Evolutionary conservation across 352 stramenopile genomes (phyloP).

Genomic region (Albugo laibachii): DNA sequence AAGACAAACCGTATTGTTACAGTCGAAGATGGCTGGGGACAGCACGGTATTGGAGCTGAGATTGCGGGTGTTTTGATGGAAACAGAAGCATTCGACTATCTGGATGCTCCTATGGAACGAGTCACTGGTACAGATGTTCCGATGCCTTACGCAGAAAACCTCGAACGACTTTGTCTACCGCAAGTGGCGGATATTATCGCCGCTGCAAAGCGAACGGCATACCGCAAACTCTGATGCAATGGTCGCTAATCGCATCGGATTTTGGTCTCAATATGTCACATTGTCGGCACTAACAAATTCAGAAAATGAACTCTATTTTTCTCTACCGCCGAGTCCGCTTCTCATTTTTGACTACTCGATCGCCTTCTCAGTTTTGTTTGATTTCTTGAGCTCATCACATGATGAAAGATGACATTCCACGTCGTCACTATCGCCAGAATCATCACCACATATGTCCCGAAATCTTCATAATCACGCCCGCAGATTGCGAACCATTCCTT

Average conservation of each 20-base stretch:
- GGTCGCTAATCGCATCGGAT: background rate
- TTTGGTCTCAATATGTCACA: conserved; percentile 2
- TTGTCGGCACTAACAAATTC: background rate
- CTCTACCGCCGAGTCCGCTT: background rate
- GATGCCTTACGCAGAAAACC: conserved; percentile 96
- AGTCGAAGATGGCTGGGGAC: conserved; percentile 94
- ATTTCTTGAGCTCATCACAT: conserved; percentile 26
- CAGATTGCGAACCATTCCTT: conserved; percentile 77
- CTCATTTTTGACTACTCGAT: conserved; percentile 5
- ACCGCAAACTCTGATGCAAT: conserved; percentile 38
- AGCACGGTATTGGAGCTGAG: conserved; percentile 94
- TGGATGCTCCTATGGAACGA: conserved; percentile 95
- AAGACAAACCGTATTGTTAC: conserved; percentile 96
- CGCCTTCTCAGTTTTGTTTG: conserved; percentile 9
- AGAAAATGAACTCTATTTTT: background rate
- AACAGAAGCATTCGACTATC: conserved; percentile 96
- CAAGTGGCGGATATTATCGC: conserved; percentile 89
- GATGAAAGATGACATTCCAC: conserved; percentile 40
- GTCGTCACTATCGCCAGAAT: conserved; percentile 21
- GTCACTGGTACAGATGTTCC: conserved; percentile 96
- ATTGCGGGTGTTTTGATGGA: conserved; percentile 97
- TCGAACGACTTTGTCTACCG: conserved; percentile 90
- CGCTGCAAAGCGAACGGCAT: conserved; percentile 78
- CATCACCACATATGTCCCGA: conserved; percentile 26
- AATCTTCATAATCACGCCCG: conserved; percentile 38